Evolutionary conservation across 495 filamentous ascomycete species (phyloP), one percentile per base, ranked within the genome.

Genomic region (Penicillium crystallinum): DNA sequence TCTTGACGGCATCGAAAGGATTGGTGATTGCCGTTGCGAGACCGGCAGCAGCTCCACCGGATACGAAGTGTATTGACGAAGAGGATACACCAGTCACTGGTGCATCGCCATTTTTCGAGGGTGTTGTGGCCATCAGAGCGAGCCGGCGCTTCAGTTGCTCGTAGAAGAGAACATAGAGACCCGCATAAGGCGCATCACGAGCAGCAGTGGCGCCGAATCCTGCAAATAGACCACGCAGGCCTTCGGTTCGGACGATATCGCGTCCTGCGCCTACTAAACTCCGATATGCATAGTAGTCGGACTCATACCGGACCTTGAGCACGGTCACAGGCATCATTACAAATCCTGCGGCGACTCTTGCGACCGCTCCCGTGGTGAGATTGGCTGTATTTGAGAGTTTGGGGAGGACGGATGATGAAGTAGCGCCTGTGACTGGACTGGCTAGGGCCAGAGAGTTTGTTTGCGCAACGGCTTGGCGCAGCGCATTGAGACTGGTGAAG

Each of bases 1-100:
- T 98, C 78, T 98, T 98, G 66, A 97, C 82, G 4, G 90, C 88
- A 71, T 98, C 93, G 56, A 97, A 97, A 2, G 93, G 93, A 68
- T 98, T 98, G 18, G 93, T 95, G 44, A 96, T 77, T 10, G 86
- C 82, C 3, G 90, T 95, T 8, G 89, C 91, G 12, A 91, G 69
- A 10, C 85, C 85, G 18, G 88, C 91, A 22, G 91, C 92, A 2
- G 89, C 61, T 1, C 84, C 81, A 6, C 89, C 91, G 2, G 88
- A 90, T 1, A 79, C 71, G 55, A 96, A 96, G 59, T 98, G 96
- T 55, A 98, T 88, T 0, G 79, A 77, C 0, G 86, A 83, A 4
- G 89, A 86, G 1, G 77, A 72, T 2, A 60, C 29, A 12, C 40
- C 43, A 6, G 46, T 42, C 14, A 46, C 44, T 14, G 57, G 57